Conservation (phyloP, 306 rosid species). For the Hylodesmum podocarpum region DNA sequence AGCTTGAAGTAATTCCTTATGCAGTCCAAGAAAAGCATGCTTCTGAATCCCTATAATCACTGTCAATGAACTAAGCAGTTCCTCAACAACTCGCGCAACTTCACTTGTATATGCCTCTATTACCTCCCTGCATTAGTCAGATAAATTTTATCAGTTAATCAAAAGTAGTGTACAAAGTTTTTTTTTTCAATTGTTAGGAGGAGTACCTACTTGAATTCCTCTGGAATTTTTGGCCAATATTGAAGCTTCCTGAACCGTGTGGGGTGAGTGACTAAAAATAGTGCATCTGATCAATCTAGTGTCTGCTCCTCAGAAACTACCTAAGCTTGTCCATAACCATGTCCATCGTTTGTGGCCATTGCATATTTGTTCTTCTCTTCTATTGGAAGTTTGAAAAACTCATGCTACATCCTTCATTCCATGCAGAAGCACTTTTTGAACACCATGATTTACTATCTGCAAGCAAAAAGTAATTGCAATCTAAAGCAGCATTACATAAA, state of each 20-base stretch:
- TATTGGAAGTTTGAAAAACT: slow-evolving; percentile 49
- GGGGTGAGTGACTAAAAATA: slow-evolving; percentile 30
- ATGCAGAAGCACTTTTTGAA: slow-evolving; percentile 27
- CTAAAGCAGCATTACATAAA: neutral
- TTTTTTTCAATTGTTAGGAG: neutral
- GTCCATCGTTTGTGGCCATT: slow-evolving; percentile 19
- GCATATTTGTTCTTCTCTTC: slow-evolving; percentile 48
- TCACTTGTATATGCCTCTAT: slow-evolving; percentile 42
- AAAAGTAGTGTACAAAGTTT: neutral
- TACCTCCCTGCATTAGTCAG: slow-evolving; percentile 28
- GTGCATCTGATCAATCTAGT: slow-evolving; percentile 40
- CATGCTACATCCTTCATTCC: slow-evolving; percentile 34
- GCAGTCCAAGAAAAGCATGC: slow-evolving; percentile 35
- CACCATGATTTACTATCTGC: slow-evolving; percentile 50
- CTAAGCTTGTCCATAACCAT: slow-evolving; percentile 45
- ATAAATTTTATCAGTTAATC: neutral
- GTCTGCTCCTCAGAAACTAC: slow-evolving; percentile 41
- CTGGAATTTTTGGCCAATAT: slow-evolving; percentile 43
- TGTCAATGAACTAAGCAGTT: slow-evolving; percentile 36
- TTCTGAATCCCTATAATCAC: slow-evolving; percentile 39
- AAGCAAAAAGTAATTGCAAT: neutral
- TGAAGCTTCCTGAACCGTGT: slow-evolving; percentile 8
- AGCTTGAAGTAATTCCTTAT: slow-evolving; percentile 24
- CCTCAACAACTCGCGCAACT: slow-evolving; percentile 32
- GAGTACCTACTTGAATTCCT: slow-evolving; percentile 28